Conservation (phyloP, 1,139 yeast genomes). For the Saccharomyces hybrid region DNA sequence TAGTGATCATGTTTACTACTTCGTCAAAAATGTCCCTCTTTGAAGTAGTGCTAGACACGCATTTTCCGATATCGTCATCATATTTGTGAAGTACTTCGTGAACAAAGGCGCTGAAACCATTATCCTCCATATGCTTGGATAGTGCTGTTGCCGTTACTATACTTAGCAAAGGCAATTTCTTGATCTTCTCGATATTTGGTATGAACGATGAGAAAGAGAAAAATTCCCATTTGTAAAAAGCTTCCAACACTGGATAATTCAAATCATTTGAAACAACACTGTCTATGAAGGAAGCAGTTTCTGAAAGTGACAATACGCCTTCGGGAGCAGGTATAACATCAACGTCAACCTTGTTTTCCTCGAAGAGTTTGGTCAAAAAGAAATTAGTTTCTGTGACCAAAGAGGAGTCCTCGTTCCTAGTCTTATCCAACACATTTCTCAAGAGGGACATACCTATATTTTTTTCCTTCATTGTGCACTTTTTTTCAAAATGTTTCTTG, state of each 20-base stretch:
- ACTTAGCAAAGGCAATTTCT: slow-evolving; percentile 2
- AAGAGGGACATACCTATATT: not conserved
- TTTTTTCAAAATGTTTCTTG: not conserved
- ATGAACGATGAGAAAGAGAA: slow-evolving; percentile 2
- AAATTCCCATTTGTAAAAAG: slow-evolving; percentile 8
- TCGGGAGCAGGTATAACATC: slow-evolving; percentile 2
- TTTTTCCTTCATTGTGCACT: not conserved
- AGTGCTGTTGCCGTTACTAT: not conserved
- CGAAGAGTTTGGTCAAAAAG: not conserved
- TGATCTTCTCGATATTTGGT: slow-evolving; percentile 1
- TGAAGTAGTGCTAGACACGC: not conserved
- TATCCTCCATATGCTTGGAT: not conserved
- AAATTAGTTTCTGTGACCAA: not conserved
- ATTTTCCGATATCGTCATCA: not conserved
- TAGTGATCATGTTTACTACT: not conserved
- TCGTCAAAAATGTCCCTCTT: not conserved
- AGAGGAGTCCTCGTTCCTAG: not conserved
- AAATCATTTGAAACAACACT: not conserved
- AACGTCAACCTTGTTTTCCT: not conserved
- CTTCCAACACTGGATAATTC: slow-evolving; percentile 2
- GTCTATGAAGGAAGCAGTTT: slow-evolving; percentile 1
- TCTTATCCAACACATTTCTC: not conserved
- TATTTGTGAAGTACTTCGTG: not conserved
- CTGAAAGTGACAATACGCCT: slow-evolving; percentile 1
- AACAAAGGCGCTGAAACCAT: not conserved